These are phyloP conservation scores for Strobilomyces echinocephalus DNA, from an alignment of 768 basidiomycete species.

Conservation along the genomic window DNA sequence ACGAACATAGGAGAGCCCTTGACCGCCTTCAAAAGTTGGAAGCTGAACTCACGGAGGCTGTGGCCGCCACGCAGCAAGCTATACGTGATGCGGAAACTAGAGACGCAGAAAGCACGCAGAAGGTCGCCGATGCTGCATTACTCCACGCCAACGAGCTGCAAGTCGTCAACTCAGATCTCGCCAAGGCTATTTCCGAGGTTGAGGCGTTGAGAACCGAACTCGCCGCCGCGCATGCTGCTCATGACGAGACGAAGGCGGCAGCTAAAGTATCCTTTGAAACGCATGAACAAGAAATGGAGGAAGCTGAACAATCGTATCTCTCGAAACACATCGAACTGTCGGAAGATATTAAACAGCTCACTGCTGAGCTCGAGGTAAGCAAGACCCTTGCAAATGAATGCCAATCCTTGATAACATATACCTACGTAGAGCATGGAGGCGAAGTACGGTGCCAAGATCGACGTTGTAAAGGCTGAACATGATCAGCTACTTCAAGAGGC, in stretches of 20 bases:
- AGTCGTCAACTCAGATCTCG: slow-evolving; percentile 41
- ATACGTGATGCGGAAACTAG: slow-evolving; percentile 43
- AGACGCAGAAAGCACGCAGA: slow-evolving; percentile 41
- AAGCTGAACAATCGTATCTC: slow-evolving; percentile 46
- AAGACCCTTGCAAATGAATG: not conserved
- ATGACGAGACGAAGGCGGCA: slow-evolving; percentile 46
- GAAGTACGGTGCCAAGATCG: slow-evolving; percentile 62
- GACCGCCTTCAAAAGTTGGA: slow-evolving; percentile 49
- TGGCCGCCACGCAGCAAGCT: slow-evolving; percentile 44
- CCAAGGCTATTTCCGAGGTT: slow-evolving; percentile 40
- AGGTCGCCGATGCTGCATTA: slow-evolving; percentile 37
- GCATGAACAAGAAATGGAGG: slow-evolving; percentile 46
- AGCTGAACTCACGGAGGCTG: slow-evolving; percentile 47
- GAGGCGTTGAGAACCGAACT: slow-evolving; percentile 47
- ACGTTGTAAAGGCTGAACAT: slow-evolving; percentile 62
- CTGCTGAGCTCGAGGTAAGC: slow-evolving; percentile 61
- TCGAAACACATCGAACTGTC: slow-evolving; percentile 49
- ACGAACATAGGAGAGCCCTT: slow-evolving; percentile 45
- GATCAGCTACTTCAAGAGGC: slow-evolving; percentile 57
- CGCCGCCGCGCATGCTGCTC: slow-evolving; percentile 38
- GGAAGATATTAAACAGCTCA: slow-evolving; percentile 52
- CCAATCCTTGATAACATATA: not conserved
- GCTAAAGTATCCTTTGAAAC: slow-evolving; percentile 42
- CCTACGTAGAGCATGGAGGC: slow-evolving; percentile 57
- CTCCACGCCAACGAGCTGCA: slow-evolving; percentile 46